phyloP scores from a whole-genome alignment of 2,329 filamentous ascomycete genomes.

The Verticillium zaregamsianum region DNA sequence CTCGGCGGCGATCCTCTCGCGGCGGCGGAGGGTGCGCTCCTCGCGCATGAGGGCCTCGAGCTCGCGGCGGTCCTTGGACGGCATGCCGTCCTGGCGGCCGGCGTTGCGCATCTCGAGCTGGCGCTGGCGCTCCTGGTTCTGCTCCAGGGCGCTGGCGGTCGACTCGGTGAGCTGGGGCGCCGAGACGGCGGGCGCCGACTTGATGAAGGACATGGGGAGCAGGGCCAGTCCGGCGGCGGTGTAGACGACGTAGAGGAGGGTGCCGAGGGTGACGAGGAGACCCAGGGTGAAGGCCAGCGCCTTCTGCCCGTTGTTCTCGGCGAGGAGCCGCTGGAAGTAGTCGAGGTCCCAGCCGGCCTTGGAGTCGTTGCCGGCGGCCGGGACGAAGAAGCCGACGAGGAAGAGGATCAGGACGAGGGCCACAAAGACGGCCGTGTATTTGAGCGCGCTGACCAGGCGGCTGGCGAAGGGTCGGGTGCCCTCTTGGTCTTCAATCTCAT shows the following conservation, averaged over 20 bases:
- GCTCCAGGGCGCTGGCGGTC: constrained; percentile 75
- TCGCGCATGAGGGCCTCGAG: constrained; percentile 83
- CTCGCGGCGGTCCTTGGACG: constrained; percentile 83
- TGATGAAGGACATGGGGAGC: constrained; percentile 86
- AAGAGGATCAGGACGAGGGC: constrained; percentile 78
- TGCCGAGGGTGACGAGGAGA: constrained; percentile 82
- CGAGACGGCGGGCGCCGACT: constrained; percentile 82
- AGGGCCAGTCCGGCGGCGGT: constrained; percentile 85
- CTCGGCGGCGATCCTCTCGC: constrained; percentile 82
- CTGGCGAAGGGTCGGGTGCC: constrained; percentile 61
- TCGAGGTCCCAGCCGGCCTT: constrained; percentile 75
- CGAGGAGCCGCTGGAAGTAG: constrained; percentile 82
- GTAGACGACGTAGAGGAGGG: constrained; percentile 81
- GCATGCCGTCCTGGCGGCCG: constrained; percentile 69
- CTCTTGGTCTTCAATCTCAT: constrained; percentile 82
- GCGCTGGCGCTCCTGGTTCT: constrained; percentile 86
- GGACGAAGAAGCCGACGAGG: constrained; percentile 90
- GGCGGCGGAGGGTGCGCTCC: constrained; percentile 85
- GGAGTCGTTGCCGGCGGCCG: constrained; percentile 64
- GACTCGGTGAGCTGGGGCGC: constrained; percentile 72
- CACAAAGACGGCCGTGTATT: constrained; percentile 86
- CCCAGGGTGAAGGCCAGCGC: constrained; percentile 87
- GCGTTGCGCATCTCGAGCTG: constrained; percentile 84
- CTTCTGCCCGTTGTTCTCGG: constrained; percentile 87
- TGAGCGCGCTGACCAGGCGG: constrained; percentile 77